Evolutionary conservation across 2,329 filamentous ascomycete genomes (phyloP).

Genomic region (Pestalotiopsis sp.): DNA sequence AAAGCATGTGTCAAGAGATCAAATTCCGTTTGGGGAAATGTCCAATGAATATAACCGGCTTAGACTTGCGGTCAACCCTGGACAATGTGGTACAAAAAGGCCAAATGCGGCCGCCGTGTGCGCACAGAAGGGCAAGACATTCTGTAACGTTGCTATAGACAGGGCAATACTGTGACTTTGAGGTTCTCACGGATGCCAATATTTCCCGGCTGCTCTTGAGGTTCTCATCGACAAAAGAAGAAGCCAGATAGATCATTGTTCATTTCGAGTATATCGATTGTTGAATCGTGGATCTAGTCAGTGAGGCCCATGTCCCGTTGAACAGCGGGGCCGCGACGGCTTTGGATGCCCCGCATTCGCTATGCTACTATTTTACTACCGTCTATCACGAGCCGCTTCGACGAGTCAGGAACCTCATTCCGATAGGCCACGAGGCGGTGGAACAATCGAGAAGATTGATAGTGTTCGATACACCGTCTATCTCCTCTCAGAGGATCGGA

Average conservation of each 20-base stretch:
- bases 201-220: background rate
- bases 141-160: slow-evolving; percentile 10
- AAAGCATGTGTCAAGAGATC: slow-evolving; percentile 12
- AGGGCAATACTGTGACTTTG: background rate
- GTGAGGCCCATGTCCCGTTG: too few relatives aligned
- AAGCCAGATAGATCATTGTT: background rate
- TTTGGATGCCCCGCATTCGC: too few relatives aligned
- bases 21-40: slow-evolving; percentile 5
- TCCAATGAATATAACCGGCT: slow-evolving; percentile 2
- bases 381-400: too few relatives aligned
- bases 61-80: slow-evolving; percentile 6
- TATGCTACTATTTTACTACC: too few relatives aligned
- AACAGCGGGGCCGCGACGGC: too few relatives aligned
- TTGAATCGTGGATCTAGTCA: too few relatives aligned
- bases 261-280: background rate
- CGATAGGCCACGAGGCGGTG: too few relatives aligned
- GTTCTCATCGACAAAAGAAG: background rate
- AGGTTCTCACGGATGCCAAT: background rate
- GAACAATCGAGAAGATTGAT: too few relatives aligned
- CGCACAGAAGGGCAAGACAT: background rate
- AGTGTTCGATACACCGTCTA: too few relatives aligned
- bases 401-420: too few relatives aligned
- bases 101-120: background rate
- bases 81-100: background rate
- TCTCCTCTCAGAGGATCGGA: too few relatives aligned